phyloP scores from a whole-genome alignment of 352 stramenopile genomes.

The Peronospora farinosa region DNA sequence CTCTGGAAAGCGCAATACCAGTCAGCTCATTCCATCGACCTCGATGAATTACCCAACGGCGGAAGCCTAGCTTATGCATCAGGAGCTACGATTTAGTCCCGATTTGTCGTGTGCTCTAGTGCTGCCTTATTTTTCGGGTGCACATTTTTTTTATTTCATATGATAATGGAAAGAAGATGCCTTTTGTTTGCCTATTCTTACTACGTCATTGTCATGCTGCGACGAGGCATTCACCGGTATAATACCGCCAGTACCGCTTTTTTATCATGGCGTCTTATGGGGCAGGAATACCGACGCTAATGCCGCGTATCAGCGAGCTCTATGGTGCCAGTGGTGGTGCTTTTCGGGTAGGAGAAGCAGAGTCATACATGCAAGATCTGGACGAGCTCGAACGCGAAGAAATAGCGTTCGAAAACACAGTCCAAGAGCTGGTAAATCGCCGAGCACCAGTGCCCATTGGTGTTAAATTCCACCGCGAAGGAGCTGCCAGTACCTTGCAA shows the following conservation, averaged over 20 bases:
- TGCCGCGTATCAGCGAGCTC: slow-evolving; percentile 44
- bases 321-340: slow-evolving; percentile 44
- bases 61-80: neutral
- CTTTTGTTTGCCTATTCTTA: neutral
- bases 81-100: neutral
- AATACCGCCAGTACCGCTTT: neutral
- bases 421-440: slow-evolving; percentile 48
- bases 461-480: slow-evolving; percentile 47
- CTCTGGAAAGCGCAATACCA: slow-evolving; percentile 55
- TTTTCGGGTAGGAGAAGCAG: slow-evolving; percentile 38
- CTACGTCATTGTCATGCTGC: no score
- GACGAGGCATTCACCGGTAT: neutral
- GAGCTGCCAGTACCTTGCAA: slow-evolving; percentile 5
- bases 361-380: slow-evolving; percentile 40
- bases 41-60: slow-evolving; percentile 9
- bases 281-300: slow-evolving; percentile 31
- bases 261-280: slow-evolving; percentile 15
- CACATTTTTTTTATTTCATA: slow-evolving; percentile 27
- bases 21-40: slow-evolving; percentile 33
- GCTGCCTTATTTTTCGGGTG: slow-evolving; percentile 3
- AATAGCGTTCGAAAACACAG: slow-evolving; percentile 39
- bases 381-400: slow-evolving; percentile 58
- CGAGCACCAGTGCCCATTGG: slow-evolving; percentile 46
- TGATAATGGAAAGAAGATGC: slow-evolving; percentile 11
- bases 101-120: neutral